phyloP scores from a whole-genome alignment of 2,329 filamentous ascomycete genomes.

The Neopestalotiopsis sp. region DNA sequence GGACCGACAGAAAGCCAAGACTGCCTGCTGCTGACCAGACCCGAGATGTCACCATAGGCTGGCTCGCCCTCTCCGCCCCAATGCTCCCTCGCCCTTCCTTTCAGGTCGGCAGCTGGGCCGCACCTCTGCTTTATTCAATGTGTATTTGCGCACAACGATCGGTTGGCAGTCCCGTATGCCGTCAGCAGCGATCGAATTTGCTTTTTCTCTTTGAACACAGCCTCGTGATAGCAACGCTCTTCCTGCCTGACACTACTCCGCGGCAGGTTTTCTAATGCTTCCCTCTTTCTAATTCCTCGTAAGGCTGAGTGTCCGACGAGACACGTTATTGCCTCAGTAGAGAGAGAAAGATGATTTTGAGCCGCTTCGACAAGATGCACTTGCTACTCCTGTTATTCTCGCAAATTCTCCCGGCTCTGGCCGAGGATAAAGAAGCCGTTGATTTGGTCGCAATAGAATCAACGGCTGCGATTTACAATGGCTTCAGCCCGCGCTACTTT shows the following conservation, averaged over 20 bases:
- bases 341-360: not conserved
- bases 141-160: not conserved
- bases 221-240: not conserved
- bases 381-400: not conserved
- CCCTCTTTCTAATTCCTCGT: not conserved
- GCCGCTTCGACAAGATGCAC: not conserved
- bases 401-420: not conserved
- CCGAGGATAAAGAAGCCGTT: not conserved
- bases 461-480: not conserved
- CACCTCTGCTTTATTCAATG: not conserved
- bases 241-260: not conserved
- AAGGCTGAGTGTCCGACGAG: constrained; percentile 10
- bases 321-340: not conserved
- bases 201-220: not conserved
- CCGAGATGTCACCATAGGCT: not conserved
- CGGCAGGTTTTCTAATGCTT: not conserved
- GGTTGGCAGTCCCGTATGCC: not conserved
- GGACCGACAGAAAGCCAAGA: constrained; percentile 13
- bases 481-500: constrained; percentile 18
- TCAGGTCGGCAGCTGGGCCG: not conserved
- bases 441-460: constrained; percentile 3
- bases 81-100: not conserved
- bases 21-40: not conserved
- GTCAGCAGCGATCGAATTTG: not conserved
- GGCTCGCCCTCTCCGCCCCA: not conserved